These are phyloP conservation scores for Aspergillus ostianus DNA, from an alignment of 495 filamentous ascomycete species.

Conservation along the genomic window DNA sequence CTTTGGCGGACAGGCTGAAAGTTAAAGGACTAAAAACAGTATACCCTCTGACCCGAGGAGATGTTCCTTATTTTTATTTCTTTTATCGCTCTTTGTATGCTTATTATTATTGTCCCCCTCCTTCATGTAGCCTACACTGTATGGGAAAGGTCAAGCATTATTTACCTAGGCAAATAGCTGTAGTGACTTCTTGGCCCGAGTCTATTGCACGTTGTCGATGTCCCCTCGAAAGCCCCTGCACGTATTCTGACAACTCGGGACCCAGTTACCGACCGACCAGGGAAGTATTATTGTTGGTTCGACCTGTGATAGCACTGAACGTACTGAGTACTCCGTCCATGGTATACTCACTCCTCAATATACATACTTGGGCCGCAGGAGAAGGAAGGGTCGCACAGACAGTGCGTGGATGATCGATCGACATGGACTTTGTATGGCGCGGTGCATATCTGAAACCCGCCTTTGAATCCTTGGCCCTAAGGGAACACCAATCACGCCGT, in stretches of 20 bases:
- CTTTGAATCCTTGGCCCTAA: conserved; percentile 21
- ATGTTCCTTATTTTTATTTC: too few species aligned
- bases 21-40: neutral
- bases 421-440: conserved; percentile 12
- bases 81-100: too few species aligned
- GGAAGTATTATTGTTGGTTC: neutral
- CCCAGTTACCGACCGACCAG: neutral
- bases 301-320: neutral
- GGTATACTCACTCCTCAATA: too few species aligned
- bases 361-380: too few species aligned
- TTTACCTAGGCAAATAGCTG: conserved; percentile 16
- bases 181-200: conserved; percentile 1
- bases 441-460: conserved; percentile 19
- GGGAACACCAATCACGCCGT: conserved; percentile 13
- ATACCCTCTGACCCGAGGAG: too few species aligned
- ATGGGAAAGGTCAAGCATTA: conserved; percentile 20
- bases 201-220: neutral
- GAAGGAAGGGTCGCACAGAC: conserved; percentile 14
- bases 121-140: neutral
- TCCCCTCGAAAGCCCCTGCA: neutral
- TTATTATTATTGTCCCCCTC: too few species aligned
- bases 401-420: conserved; percentile 12
- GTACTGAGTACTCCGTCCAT: too few species aligned
- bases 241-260: neutral
- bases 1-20: neutral